phyloP scores from a whole-genome alignment of 129 eudicot genomes.

The Apium graveolens region DNA sequence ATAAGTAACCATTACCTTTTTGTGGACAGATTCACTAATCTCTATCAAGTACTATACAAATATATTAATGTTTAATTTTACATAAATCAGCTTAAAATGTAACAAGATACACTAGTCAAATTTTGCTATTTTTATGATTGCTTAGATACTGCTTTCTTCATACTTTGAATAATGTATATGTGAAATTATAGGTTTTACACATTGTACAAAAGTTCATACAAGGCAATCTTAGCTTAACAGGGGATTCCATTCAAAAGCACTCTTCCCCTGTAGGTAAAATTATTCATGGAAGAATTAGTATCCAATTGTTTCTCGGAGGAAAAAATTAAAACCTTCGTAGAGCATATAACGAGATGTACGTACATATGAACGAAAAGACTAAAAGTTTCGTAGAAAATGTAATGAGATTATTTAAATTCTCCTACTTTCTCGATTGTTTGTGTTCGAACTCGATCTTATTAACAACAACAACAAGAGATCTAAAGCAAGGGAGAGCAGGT shows the following conservation, averaged over 20 bases:
- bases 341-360: too few relatives aligned
- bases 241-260: not conserved
- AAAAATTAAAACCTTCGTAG: too few relatives aligned
- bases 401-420: not conserved
- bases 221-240: not conserved
- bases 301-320: too few relatives aligned
- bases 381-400: too few relatives aligned
- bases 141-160: not conserved
- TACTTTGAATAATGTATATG: too few relatives aligned
- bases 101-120: too few relatives aligned
- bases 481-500: not conserved
- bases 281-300: not conserved
- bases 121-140: not conserved
- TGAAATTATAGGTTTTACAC: not conserved
- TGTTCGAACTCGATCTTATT: not conserved
- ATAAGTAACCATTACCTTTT: not conserved
- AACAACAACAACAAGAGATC: not conserved
- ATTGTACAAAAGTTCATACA: not conserved
- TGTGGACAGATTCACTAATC: too few relatives aligned
- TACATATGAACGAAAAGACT: too few relatives aligned
- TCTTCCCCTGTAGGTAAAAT: not conserved
- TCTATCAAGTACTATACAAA: too few relatives aligned
- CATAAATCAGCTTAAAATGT: too few relatives aligned
- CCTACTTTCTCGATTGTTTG: not conserved
- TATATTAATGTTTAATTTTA: too few relatives aligned